Evolutionary conservation across 2,329 filamentous ascomycete genomes (phyloP).

Genomic region (Colletotrichum sp.): DNA sequence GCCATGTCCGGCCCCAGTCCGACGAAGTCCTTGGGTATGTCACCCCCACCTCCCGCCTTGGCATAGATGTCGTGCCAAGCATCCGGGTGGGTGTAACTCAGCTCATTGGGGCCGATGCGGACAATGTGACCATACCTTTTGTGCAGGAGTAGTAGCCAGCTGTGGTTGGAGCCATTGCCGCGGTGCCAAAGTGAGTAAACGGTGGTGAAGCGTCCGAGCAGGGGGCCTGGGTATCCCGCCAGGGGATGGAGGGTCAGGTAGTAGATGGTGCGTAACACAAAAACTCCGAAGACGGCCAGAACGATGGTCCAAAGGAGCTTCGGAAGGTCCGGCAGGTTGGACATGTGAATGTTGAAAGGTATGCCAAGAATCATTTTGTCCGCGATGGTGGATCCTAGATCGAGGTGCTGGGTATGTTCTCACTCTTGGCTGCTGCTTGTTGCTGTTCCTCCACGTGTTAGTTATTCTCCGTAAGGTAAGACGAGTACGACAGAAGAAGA

Average conservation of each 20-base stretch:
- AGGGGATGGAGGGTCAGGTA: conserved; percentile 14
- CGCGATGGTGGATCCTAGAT: not conserved
- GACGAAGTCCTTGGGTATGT: conserved; percentile 28
- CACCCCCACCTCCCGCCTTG: conserved; percentile 15
- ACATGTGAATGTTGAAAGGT: not conserved
- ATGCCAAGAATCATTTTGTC: not conserved
- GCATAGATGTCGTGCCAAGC: conserved; percentile 24
- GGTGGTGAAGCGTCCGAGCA: conserved; percentile 9
- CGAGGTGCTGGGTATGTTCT: not conserved
- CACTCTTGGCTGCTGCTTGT: not conserved
- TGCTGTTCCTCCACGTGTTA: not conserved
- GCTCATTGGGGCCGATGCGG: conserved; percentile 21
- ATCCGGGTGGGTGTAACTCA: conserved; percentile 20
- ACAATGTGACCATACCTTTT: conserved; percentile 26
- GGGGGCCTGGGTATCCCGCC: conserved; percentile 12
- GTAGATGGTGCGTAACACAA: conserved; percentile 13
- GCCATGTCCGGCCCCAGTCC: conserved; percentile 35
- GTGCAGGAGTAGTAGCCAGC: conserved; percentile 22
- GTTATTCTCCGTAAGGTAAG: not conserved
- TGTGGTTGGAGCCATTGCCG: conserved; percentile 14
- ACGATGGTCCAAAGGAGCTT: not conserved
- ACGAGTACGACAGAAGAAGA: not conserved
- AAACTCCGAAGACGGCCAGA: not conserved
- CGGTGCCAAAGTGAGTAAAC: conserved; percentile 11
- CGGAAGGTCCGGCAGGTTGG: not conserved